phyloP scores from a whole-genome alignment of 2,329 filamentous ascomycete species.

The Colletotrichum theobromicola region DNA sequence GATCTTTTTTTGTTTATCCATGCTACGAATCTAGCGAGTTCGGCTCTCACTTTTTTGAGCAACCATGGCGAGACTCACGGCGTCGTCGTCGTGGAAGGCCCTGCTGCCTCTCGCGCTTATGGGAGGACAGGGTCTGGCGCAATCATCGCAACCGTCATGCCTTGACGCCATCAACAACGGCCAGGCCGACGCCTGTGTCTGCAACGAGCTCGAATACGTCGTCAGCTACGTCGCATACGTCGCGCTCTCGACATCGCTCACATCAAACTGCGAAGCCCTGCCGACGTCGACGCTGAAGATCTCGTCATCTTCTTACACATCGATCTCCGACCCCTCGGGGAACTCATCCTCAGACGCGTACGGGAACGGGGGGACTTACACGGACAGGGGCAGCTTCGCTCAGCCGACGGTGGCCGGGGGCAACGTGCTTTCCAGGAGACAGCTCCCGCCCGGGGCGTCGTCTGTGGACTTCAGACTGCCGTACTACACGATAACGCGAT shows the following conservation, averaged over 20 bases:
- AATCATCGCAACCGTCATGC: no score
- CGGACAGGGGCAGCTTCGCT: background rate
- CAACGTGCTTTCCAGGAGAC: background rate
- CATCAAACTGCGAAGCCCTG: conserved; percentile 2
- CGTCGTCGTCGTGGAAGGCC: background rate
- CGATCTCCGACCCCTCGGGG: background rate
- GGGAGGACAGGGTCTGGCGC: background rate
- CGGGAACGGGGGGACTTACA: background rate
- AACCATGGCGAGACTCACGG: background rate
- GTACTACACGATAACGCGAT: conserved; percentile 7
- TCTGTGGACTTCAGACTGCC: conserved; percentile 1
- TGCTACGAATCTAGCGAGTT: background rate
- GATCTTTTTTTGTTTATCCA: background rate
- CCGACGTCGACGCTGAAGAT: background rate
- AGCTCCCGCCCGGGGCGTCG: background rate
- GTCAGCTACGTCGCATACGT: conserved; percentile 18
- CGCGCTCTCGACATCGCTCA: conserved; percentile 8
- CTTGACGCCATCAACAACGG: conserved; percentile 8
- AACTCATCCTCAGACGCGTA: background rate
- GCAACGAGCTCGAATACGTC: conserved; percentile 9
- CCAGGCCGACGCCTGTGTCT: conserved; percentile 7
- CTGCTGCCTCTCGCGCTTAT: background rate
- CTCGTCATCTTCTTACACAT: background rate
- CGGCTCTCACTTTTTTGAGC: background rate
- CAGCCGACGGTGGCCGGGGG: background rate